Base-by-base conservation (phyloP, 2,329 filamentous ascomycete species). In the Leptographium flavum region DNA sequence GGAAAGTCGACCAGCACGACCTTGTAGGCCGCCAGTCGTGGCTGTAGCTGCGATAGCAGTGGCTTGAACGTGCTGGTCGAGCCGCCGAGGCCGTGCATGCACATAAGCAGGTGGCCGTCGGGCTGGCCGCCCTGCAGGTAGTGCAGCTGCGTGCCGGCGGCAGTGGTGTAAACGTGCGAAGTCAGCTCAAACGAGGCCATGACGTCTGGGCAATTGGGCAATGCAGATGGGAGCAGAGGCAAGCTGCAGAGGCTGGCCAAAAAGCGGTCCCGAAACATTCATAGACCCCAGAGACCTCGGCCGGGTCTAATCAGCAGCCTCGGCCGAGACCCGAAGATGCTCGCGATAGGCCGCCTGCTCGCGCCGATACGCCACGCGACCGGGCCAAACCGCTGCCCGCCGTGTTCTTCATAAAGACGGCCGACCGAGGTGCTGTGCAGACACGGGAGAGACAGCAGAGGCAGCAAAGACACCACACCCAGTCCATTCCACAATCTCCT, bases 61-160 rank as follows among this genome's bases (percentile, higher is more conserved):
- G 55, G 48, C 13, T 39, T n/a, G 43, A 55, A 56, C 2, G 52
- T 52, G 7, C 50, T 47, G 1, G 47, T 50, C 4, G 53, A 55
- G 4, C 53, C 58, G 41, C 60, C 55, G 39, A 56, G 48, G 39
- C 57, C 57, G 53, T 61, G 49, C 27, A 57, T 37, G 45, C 56
- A 50, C 21, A 62, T 48, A 1, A 57, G 49, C 5, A 58, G 47
- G 5, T 47, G 53, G 4, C 55, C 56, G 2, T 48, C 43, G 27
- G 50, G 36, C 7, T 52, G 53, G 7, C 55, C 56, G 17, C 52
- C 21, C 21, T 50, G 45, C 4, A 49, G 51, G 47, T 53, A 59
- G 47, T 61, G 58, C n/a, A 53, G 50, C 23, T 54, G 53, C 8
- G 54, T 55, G 22, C 54, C 52, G 10, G 46, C 40, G 6, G 49